These are phyloP conservation scores for Neohortaea acidophila DNA, from an alignment of 495 filamentous ascomycete species.

Conservation along the genomic window DNA sequence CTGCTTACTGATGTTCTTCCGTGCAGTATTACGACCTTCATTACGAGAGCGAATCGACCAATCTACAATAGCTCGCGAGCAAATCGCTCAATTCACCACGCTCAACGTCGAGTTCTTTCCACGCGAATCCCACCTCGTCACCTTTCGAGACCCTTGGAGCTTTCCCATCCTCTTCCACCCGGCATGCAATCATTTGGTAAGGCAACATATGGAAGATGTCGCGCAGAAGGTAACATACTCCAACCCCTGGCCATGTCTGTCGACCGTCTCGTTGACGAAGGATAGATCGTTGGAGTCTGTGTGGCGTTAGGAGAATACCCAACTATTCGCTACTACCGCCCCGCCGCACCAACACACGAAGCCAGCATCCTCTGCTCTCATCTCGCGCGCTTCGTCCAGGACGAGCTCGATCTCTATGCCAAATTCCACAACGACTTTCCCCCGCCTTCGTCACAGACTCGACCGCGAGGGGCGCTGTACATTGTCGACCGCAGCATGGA, in stretches of 20 bases:
- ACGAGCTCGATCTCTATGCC: slow-evolving; percentile 73
- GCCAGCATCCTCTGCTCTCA: slow-evolving; percentile 73
- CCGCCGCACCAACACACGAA: slow-evolving; percentile 61
- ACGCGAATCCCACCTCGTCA: slow-evolving; percentile 78
- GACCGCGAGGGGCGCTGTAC: slow-evolving; percentile 70
- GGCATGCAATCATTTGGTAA: slow-evolving; percentile 67
- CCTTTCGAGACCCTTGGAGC: slow-evolving; percentile 85
- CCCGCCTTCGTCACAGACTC: slow-evolving; percentile 55
- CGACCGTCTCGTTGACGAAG: too few species aligned
- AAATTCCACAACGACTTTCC: slow-evolving; percentile 72
- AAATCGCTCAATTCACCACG: slow-evolving; percentile 56
- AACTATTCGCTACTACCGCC: slow-evolving; percentile 75
- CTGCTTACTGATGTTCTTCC: too few species aligned
- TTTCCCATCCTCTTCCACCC: slow-evolving; percentile 89
- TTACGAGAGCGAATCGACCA: slow-evolving; percentile 42
- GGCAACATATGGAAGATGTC: slow-evolving; percentile 60
- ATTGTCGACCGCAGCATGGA: slow-evolving; percentile 91
- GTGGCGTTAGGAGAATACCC: slow-evolving; percentile 77
- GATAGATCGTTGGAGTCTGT: slow-evolving; percentile 67
- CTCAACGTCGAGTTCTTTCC: slow-evolving; percentile 80
- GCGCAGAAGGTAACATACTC: slow-evolving; percentile 60
- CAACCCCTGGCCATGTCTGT: background rate
- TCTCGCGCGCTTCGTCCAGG: slow-evolving; percentile 81
- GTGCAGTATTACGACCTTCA: slow-evolving; percentile 38
- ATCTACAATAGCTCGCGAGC: slow-evolving; percentile 45